Percentiles rank a stretch among this genome's conserved stretches.
phyloP scores from a whole-genome alignment of 202 grass and related monocot species.

The Dendrocalamus latiflorus region DNA sequence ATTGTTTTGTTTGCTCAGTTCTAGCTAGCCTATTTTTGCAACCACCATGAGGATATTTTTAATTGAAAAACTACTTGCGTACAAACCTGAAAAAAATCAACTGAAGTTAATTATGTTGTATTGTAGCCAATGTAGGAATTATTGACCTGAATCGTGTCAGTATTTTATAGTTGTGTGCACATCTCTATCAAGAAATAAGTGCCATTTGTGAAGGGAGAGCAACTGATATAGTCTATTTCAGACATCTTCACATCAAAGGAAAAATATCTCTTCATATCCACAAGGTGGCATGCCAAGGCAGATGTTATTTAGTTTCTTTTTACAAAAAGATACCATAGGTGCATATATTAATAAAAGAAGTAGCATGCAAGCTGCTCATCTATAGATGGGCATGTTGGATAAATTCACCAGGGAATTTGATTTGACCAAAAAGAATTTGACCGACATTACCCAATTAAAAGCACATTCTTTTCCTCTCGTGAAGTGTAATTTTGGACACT shows the following conservation, averaged over 20 bases:
- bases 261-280: not conserved
- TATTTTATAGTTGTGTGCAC: not conserved
- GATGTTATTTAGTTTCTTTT: not conserved
- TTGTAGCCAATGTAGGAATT: not conserved
- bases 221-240: not conserved
- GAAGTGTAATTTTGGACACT: not conserved
- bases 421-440: not conserved
- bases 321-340: not conserved
- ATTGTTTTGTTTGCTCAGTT: not conserved
- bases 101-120: not conserved
- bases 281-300: not conserved
- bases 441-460: not conserved
- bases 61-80: not conserved
- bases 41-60: not conserved
- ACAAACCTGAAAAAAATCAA: not conserved
- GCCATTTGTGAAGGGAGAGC: constrained; percentile 6
- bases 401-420: not conserved
- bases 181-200: constrained; percentile 19
- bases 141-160: not conserved
- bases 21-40: constrained; percentile 1
- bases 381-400: not conserved
- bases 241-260: not conserved
- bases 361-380: not conserved
- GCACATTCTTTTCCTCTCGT: not conserved
- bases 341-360: not conserved